Evolutionary conservation across 192 early-diverging fungal species (phyloP), one percentile per base, ranked within the genome.

Genomic region (Gryganskiella cystojenkinii): DNA sequence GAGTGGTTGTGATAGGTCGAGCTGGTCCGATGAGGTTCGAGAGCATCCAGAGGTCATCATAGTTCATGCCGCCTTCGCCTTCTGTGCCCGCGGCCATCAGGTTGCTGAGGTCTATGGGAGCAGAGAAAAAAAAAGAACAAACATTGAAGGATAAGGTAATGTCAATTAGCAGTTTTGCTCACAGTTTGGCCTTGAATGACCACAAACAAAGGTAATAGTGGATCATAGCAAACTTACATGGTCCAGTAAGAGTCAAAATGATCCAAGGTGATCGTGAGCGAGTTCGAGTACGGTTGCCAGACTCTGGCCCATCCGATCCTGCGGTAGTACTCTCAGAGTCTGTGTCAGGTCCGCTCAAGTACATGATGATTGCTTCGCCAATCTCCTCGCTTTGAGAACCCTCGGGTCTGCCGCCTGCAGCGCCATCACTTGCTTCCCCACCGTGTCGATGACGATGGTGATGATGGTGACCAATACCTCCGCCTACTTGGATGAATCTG

Each of bases 21-120:
- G 84, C 81, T 24, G 78, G 79, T 4, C 81, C 84, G 37, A 82
- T 82, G 28, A 82, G 51, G 24, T 72, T 74, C 20, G 81, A 58
- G 25, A 82, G 60, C 60, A 70, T 56, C 68, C 73, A 68, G 45
- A 82, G 46, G 30, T 82, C 81, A n/a, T 82, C 81, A 46, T 82
- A 82, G n/a, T 43, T 72, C 2, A 51, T 14, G 4, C 74, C 74
- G 17, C 66, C 74, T 46, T 68, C 73, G 14, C 46, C 61, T 2
- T 43, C 56, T 3, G 61, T 40, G 8, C 74, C 74, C 19, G 73
- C 64, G 35, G 59, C 60, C 60, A 78, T 57, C 56, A 78, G 54
- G 37, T 60, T 78, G 56, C 43, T 78, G 13, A 78, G 20, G 44
- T 78, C 74, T 78, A 78, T 40, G 20, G 6, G 35, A 47, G n/a